Base-by-base conservation (phyloP, 495 filamentous ascomycete genomes). In the Aspergillus steynii region DNA sequence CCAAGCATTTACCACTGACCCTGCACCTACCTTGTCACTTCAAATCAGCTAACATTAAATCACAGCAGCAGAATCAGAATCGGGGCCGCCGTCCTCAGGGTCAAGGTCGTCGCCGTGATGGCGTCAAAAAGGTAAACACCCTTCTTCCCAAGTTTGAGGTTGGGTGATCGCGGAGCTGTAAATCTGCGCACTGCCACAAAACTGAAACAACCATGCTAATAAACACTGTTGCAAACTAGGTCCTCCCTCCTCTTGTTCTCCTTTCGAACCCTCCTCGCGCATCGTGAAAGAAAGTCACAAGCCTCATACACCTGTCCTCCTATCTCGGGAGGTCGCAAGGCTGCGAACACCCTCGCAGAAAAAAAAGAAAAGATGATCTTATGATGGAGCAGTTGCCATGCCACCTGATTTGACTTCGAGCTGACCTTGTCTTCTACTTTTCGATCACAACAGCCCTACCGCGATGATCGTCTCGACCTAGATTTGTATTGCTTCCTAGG, bases 61-160 rank as follows among this genome's bases (percentile, higher is more conserved):
- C n/a, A 2, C 54, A 47, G 28, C 29, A 57, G 65, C 69, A 77
- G 55, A 63, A 56, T 74, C 72, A 71, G 57, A 69, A 51, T 45
- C 74, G 82, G 63, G 78, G 80, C 61, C 71, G 80, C 69, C 83
- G 84, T 63, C 83, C 82, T 68, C 81, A 82, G 67, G 80, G 82
- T 67, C 80, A 83, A 69, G 82, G 83, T 73, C 86, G 85, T 69
- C 86, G 88, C 70, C 86, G 86, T 74, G 86, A 92, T 79, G 90
- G 89, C 76, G 82, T 90, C 71, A 92, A 87, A 92, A 93, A 92
- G 88, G 88, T 90, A 74, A 12, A 12, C 37, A 14, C 1, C 37
- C 25, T 1, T 26, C 5, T 50, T 50, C 26, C 20, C 15, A 29
- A 7, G 7, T 6, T 34, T 32, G 6, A 29, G 12, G 26, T 14